Conservation (phyloP, 306 rosid species). For the Sechiopsis laciniata region DNA sequence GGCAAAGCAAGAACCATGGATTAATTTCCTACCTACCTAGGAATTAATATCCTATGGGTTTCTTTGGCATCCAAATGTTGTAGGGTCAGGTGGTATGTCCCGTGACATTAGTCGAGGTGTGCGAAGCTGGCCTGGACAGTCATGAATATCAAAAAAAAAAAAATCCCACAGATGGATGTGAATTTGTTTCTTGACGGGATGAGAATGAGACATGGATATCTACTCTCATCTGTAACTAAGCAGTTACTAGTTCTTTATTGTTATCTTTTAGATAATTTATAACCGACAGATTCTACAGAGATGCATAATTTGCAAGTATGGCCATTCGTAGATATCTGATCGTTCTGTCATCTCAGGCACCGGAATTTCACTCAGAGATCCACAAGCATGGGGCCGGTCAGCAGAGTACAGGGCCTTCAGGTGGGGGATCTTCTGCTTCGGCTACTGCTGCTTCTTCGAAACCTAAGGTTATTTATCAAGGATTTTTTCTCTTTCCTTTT, state of each 20-base stretch:
- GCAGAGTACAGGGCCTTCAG: slow-evolving; percentile 34
- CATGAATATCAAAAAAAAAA: too few species aligned
- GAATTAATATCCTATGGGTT: too few species aligned
- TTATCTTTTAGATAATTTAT: not conserved
- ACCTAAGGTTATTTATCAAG: slow-evolving; percentile 38
- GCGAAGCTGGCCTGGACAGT: too few species aligned
- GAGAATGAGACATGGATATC: not conserved
- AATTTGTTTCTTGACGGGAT: not conserved
- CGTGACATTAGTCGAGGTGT: too few species aligned
- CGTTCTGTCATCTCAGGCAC: slow-evolving; percentile 39
- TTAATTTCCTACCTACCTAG: too few species aligned
- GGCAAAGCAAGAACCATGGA: not conserved
- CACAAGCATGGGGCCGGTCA: slow-evolving; percentile 54
- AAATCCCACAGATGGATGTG: too few species aligned
- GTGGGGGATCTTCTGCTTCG: slow-evolving; percentile 41
- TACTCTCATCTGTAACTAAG: not conserved
- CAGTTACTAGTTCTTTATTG: not conserved
- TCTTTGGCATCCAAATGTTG: too few species aligned
- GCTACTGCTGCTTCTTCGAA: slow-evolving; percentile 44
- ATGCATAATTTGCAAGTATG: not conserved
- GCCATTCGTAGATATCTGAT: not conserved
- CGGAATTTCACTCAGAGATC: slow-evolving; percentile 66
- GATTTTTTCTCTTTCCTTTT: too few species aligned
- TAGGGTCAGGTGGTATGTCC: too few species aligned
- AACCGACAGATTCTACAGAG: not conserved